These are phyloP conservation scores for Phytopythium aichiense DNA, from an alignment of 352 stramenopile genomes.

Conservation along the genomic window DNA sequence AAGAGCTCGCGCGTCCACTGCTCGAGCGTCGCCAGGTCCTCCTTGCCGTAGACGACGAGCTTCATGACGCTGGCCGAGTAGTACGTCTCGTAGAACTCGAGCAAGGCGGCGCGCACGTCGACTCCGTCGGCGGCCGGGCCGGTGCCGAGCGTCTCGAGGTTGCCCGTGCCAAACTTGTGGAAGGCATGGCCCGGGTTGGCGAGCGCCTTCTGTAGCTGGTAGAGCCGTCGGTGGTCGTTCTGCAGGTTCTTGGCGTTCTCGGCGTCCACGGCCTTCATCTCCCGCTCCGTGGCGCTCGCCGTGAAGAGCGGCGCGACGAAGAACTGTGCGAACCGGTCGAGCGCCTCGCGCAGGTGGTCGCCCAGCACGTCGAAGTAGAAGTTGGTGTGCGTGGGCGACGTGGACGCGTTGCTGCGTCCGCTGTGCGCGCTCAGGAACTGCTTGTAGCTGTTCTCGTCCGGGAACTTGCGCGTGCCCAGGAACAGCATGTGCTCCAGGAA, in stretches of 20 bases:
- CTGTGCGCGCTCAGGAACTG: slow-evolving; percentile 92
- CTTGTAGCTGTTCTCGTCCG: slow-evolving; percentile 94
- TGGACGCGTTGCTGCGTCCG: slow-evolving; percentile 95
- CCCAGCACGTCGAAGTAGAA: slow-evolving; percentile 96
- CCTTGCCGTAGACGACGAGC: slow-evolving; percentile 86
- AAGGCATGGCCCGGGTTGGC: slow-evolving; percentile 76
- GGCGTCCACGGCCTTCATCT: slow-evolving; percentile 96
- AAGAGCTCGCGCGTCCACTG: slow-evolving; percentile 79
- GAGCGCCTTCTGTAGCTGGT: slow-evolving; percentile 81
- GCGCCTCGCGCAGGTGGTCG: slow-evolving; percentile 65
- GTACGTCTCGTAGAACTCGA: slow-evolving; percentile 87
- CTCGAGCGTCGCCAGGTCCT: slow-evolving; percentile 81
- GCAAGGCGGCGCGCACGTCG: slow-evolving; percentile 63
- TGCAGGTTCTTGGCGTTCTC: slow-evolving; percentile 97
- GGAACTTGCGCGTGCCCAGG: slow-evolving; percentile 95
- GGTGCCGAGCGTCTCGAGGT: slow-evolving; percentile 71
- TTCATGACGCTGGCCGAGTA: slow-evolving; percentile 92
- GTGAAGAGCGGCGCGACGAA: slow-evolving; percentile 96
- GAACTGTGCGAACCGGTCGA: slow-evolving; percentile 98
- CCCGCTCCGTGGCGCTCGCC: slow-evolving; percentile 85
- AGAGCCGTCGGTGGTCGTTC: slow-evolving; percentile 85
- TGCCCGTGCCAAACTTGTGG: slow-evolving; percentile 90
- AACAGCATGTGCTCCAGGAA: slow-evolving; percentile 98
- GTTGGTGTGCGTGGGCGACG: slow-evolving; percentile 94
- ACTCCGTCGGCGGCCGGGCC: slow-evolving; percentile 31